phyloP scores from a whole-genome alignment of 805 yeast species.

The Clavispora carvajalis region DNA sequence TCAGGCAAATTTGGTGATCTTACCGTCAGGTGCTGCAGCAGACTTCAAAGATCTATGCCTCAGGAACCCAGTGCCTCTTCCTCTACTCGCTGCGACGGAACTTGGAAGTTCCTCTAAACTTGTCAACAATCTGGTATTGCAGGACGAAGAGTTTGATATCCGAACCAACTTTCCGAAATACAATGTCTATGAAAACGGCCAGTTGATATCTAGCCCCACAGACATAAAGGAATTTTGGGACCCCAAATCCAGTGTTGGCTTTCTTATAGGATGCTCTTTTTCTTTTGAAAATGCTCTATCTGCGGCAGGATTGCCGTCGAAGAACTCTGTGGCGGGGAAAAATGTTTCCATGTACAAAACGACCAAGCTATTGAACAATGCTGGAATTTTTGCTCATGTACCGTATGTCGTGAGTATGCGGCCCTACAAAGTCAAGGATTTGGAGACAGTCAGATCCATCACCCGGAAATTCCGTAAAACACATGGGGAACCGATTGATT shows the following conservation, averaged over 20 bases:
- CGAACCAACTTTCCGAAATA: conserved; percentile 32
- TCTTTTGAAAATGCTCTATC: conserved; percentile 34
- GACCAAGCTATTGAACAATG: conserved; percentile 13
- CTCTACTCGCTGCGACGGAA: conserved; percentile 26
- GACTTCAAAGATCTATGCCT: conserved; percentile 32
- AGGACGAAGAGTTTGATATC: conserved; percentile 20
- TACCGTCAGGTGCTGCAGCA: conserved; percentile 25
- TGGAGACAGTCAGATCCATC: conserved; percentile 25
- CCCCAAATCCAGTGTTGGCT: conserved; percentile 29
- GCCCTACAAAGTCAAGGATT: conserved; percentile 26
- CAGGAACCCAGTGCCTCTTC: conserved; percentile 37
- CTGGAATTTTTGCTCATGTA: conserved; percentile 25
- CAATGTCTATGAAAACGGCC: conserved; percentile 28
- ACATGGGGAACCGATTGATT: conserved; percentile 40
- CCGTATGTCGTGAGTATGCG: conserved; percentile 40
- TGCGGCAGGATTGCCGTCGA: conserved; percentile 24
- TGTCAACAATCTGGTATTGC: conserved; percentile 2
- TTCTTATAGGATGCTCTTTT: conserved; percentile 38
- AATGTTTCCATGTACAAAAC: conserved; percentile 12
- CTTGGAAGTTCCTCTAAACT: conserved; percentile 17
- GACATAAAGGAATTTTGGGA: conserved; percentile 28
- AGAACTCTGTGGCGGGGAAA: conserved; percentile 12
- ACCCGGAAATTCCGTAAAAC: conserved; percentile 24
- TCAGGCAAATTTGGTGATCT: conserved; percentile 35
- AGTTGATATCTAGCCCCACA: conserved; percentile 15